Evolutionary conservation across 257 asterid genomes (phyloP), one percentile per base, ranked within the genome.

Genomic region (Paraleonurus japonicus): DNA sequence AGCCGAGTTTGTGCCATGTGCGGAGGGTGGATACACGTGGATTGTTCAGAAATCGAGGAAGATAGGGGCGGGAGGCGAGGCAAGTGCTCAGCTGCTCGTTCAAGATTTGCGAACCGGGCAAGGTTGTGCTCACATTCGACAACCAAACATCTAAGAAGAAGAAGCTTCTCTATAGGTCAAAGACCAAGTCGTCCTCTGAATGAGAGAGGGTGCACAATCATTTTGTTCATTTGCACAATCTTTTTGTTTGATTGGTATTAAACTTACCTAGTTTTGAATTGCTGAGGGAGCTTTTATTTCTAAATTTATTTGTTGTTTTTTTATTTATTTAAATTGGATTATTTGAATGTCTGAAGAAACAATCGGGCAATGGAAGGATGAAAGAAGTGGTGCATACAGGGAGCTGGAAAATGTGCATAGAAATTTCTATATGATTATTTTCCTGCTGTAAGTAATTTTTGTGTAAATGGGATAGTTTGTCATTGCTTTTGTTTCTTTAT

Each of bases 61-160:
- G 80, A 83, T 87, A 24, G 87, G 84, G 27, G 67, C 89, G 5
- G 17, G 66, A 0, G 87, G 85, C 19, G 96, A 89, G 33, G 33
- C 85, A 83, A 50, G 81, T 80, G 33, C 73, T 85, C 48, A 45
- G 76, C 73, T 84, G 81, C 76, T 72, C 74, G 62, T 89, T 81
- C 80, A 89, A 75, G 15, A 81, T 73, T 13, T 78, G 82, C 13
- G 90, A 84, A 60, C 70, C 90, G 0, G 90, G 90, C 0, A 87
- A 87, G 73, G 78, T 87, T 45, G 86, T 87, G 57, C 87, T 87
- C 61, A 82, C 84, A 55, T 79, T 87, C 65, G 85, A 87, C 74
- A 87, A 87, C 81, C 89, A 87, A 73, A 82, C 88, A 15, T 87
- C 92, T 0, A 87, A 87, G 84, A 87, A 82, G 85, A 87, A 87